A percentile compares a stretch with the other conserved stretches of the same genome.
Evolutionary conservation across 148 eudicot genomes (phyloP).

Genomic region (Hydrangea macrophylla): DNA sequence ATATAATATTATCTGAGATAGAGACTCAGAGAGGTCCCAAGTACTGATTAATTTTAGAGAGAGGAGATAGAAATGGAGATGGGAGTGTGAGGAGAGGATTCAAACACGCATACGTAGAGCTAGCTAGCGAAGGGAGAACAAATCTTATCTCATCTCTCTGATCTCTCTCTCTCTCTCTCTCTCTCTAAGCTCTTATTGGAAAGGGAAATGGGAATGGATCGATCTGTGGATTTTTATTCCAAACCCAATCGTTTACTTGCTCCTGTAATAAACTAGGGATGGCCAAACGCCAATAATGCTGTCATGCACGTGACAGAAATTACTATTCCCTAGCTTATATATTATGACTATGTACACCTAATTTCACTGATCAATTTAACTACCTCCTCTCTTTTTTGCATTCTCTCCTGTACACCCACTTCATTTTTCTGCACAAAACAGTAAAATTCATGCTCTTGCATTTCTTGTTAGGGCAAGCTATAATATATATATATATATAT

Average conservation of each 20-base stretch:
- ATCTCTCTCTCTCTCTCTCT: too few relatives aligned
- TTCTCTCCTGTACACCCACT: too few relatives aligned
- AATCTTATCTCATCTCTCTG: conserved; percentile 27
- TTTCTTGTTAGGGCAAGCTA: too few relatives aligned
- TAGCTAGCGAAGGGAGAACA: conserved; percentile 11
- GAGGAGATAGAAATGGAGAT: conserved; percentile 6
- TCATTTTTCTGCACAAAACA: too few relatives aligned
- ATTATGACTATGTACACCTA: neutral
- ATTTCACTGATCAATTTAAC: too few relatives aligned
- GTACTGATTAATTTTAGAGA: neutral
- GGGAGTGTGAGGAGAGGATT: conserved; percentile 28
- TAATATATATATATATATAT: too few relatives aligned
- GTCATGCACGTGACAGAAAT: conserved; percentile 25
- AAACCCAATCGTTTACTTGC: conserved; percentile 2
- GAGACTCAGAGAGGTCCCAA: neutral
- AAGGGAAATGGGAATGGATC: too few relatives aligned
- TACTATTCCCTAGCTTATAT: neutral
- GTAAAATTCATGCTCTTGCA: too few relatives aligned
- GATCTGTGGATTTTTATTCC: conserved; percentile 9
- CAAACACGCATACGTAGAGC: conserved; percentile 35
- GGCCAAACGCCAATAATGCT: conserved; percentile 25
- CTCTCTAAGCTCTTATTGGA: too few relatives aligned
- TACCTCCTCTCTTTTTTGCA: too few relatives aligned
- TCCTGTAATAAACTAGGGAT: conserved; percentile 14
- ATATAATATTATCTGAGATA: neutral